phyloP scores from a whole-genome alignment of 441 rosid species.

The Populus tomentosa region DNA sequence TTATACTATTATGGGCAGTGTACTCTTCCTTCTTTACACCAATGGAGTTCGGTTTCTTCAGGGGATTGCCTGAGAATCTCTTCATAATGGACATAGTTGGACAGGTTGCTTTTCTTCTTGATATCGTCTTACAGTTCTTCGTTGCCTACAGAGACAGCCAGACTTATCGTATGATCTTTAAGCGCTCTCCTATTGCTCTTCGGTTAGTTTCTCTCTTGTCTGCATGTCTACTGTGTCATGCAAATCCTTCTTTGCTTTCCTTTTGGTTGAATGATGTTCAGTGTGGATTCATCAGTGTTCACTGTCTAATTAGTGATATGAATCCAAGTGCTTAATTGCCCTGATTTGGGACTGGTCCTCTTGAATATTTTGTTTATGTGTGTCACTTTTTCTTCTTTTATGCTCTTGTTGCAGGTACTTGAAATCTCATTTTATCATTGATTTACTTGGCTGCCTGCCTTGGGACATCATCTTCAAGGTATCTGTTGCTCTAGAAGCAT shows the following conservation, averaged over 20 bases:
- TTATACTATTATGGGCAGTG: slow-evolving; percentile 85
- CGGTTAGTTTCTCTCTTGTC: slow-evolving; percentile 36
- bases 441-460: slow-evolving; percentile 80
- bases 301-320: not conserved
- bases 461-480: slow-evolving; percentile 95
- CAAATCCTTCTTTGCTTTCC: not conserved
- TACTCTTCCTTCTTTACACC: slow-evolving; percentile 98
- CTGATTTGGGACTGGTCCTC: not conserved
- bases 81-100: slow-evolving; percentile 75
- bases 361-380: not conserved
- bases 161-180: slow-evolving; percentile 62
- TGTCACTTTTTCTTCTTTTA: not conserved
- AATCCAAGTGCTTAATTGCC: not conserved
- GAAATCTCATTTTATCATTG: slow-evolving; percentile 68
- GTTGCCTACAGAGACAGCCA: slow-evolving; percentile 64
- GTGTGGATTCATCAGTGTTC: not conserved
- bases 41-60: slow-evolving; percentile 92
- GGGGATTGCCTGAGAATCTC: slow-evolving; percentile 77
- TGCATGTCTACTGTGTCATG: not conserved
- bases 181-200: slow-evolving; percentile 58
- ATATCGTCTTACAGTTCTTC: slow-evolving; percentile 67
- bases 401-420: slow-evolving; percentile 41
- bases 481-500: not conserved
- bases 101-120: slow-evolving; percentile 78
- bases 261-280: not conserved